Base-by-base conservation (phyloP, 2,329 filamentous ascomycete genomes). In the Aspergillus sp. region DNA sequence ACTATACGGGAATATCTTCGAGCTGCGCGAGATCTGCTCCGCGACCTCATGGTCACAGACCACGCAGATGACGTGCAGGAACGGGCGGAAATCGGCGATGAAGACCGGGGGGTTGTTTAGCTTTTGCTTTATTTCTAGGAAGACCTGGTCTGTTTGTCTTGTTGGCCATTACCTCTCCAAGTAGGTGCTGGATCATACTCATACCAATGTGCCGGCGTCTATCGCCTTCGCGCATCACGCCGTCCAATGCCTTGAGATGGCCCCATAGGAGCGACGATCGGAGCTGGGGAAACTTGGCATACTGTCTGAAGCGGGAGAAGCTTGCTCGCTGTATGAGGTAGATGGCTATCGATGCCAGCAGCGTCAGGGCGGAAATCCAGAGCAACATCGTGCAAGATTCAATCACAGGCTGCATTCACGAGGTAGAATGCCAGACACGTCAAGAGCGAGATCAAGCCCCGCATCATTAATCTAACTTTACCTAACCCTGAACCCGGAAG, bases 1-100 rank as follows among this genome's bases (percentile, higher is more conserved):
- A 19, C 64, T 62, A n/a, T 62, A 65, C 7, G 46, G 62, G 43
- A 66, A 65, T 5, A 12, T n/a, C 40, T 47, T 63, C 2, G 64
- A 56, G 17, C 23, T 52, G 23, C 53, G 46, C 3, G 58, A 58
- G 11, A 62, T 17, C 21, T 65, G 62, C 44, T 66, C 64, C 2
- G 64, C 64, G 11, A 66, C 40, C 21, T 64, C 59, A 56, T 65
- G 63, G 43, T 23, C 50, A 27, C 57, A 60, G 15, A 65, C 40
- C 1, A 65, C 46, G 15, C 52, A 57, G 15, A 65, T 19, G 1
- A 48, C 24, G 24, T 35, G 23, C 5, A 51, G 23, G 5, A 59
- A 17, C 12, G 63, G 63, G 3, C 63, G 40, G 6, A 64, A 52
- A 43, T 66, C 63, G 1, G 60, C 12, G 45, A 48, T 17, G 8